Conservation (phyloP, 176 grass and related monocot genomes). For the Oryza australiensis region DNA sequence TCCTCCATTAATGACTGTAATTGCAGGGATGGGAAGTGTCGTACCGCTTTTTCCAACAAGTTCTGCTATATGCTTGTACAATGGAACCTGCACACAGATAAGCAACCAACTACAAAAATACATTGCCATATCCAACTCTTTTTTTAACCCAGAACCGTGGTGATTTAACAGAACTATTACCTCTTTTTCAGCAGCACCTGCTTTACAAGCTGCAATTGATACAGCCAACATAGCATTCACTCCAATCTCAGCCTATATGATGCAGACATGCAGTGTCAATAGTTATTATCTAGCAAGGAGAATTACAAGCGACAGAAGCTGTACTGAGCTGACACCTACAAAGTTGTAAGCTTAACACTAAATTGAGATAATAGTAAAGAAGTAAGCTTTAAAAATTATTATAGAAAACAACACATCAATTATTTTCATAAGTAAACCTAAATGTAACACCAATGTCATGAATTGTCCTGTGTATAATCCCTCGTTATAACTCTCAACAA, state of each 20-base stretch:
- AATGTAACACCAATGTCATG: slow-evolving; percentile 7
- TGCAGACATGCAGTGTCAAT: not conserved
- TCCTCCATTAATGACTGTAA: slow-evolving; percentile 94
- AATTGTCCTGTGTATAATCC: not conserved
- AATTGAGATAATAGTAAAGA: slow-evolving; percentile 6
- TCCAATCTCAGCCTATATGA: slow-evolving; percentile 72
- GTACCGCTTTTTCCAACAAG: slow-evolving; percentile 77
- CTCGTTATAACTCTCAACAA: not conserved
- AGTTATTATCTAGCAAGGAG: not conserved
- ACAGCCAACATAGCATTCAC: slow-evolving; percentile 92
- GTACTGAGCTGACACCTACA: not conserved
- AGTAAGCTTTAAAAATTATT: not conserved
- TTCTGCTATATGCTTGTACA: slow-evolving; percentile 98
- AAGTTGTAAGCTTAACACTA: not conserved
- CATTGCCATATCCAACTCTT: not conserved
- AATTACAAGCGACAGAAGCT: not conserved
- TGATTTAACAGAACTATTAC: slow-evolving; percentile 30
- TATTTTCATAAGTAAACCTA: slow-evolving; percentile 2
- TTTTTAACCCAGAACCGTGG: not conserved
- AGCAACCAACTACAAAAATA: slow-evolving; percentile 26
- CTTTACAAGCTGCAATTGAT: slow-evolving; percentile 97
- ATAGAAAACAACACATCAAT: not conserved
- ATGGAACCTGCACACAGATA: slow-evolving; percentile 61
- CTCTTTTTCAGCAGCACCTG: slow-evolving; percentile 98
- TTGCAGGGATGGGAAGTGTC: slow-evolving; percentile 76